Evolutionary conservation across 2,329 filamentous ascomycete species (phyloP).

Genomic region (Daldinia sp.): DNA sequence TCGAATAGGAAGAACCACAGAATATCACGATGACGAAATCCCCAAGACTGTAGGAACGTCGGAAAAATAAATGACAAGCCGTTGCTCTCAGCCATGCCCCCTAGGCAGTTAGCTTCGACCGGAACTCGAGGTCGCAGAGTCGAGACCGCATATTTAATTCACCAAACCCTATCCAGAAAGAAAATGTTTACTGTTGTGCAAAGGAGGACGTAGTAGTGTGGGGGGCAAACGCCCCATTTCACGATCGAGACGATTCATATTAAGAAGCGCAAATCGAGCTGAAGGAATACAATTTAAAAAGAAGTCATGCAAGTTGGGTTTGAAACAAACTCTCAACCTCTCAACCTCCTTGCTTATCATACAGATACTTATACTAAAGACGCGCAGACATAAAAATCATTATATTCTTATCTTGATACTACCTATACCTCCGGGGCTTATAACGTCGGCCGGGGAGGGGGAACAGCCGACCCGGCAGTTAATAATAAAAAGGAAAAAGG

Average conservation of each 20-base stretch:
- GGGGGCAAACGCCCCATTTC: constrained; percentile 9
- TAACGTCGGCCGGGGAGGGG: constrained; percentile 21
- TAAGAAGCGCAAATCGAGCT: constrained; percentile 1
- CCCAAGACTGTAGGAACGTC: constrained; percentile 23
- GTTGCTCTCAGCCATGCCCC: background rate
- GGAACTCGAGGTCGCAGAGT: constrained; percentile 24
- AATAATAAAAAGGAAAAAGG: no score
- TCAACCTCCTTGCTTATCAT: constrained; percentile 15
- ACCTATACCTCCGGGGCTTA: constrained; percentile 1
- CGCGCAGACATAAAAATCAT: background rate
- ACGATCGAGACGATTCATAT: background rate
- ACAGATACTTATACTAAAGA: constrained; percentile 11
- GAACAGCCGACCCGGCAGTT: constrained; percentile 28
- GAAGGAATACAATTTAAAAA: constrained; percentile 1
- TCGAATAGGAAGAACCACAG: constrained; percentile 8
- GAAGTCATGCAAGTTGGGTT: constrained; percentile 13
- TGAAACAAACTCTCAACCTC: constrained; percentile 11
- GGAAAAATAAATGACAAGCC: constrained; percentile 23
- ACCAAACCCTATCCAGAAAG: constrained; percentile 13
- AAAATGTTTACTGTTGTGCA: constrained; percentile 3
- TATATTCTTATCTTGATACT: constrained; percentile 22
- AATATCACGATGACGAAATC: constrained; percentile 25
- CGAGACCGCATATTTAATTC: constrained; percentile 13
- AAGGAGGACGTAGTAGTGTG: constrained; percentile 2
- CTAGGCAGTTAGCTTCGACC: background rate